Conservation (phyloP, 164 flowering plant genomes). For the Vitis amurensis region DNA sequence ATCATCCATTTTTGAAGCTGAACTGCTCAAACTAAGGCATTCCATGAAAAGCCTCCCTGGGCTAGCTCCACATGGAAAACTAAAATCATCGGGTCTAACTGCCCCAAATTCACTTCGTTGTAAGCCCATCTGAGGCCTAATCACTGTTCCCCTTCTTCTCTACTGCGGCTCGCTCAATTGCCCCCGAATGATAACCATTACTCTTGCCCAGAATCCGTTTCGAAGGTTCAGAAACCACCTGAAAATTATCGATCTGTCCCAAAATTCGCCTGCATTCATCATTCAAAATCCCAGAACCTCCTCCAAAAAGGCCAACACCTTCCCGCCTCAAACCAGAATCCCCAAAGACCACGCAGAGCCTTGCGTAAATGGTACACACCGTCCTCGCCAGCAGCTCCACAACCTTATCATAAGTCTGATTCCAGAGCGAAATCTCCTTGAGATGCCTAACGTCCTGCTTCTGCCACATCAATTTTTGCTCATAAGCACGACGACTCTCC, state of each 20-base stretch:
- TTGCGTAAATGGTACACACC: constrained; percentile 74
- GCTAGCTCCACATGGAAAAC: constrained; percentile 68
- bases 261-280: constrained; percentile 26
- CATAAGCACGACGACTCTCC: constrained; percentile 69
- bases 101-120: constrained; percentile 32
- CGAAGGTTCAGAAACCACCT: constrained; percentile 28
- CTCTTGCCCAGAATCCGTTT: constrained; percentile 31
- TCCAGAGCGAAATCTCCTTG: constrained; percentile 79
- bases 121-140: constrained; percentile 29
- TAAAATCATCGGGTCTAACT: constrained; percentile 50
- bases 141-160: constrained; percentile 28
- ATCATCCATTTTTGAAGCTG: constrained; percentile 61
- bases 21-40: constrained; percentile 77
- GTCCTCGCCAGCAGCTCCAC: constrained; percentile 86
- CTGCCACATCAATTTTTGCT: constrained; percentile 89
- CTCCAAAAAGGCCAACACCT: constrained; percentile 15
- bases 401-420: constrained; percentile 82
- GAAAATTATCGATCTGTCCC: constrained; percentile 25
- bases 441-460: constrained; percentile 83
- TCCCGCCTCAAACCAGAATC: constrained; percentile 28
- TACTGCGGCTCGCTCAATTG: constrained; percentile 18
- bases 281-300: constrained; percentile 22
- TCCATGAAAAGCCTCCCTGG: constrained; percentile 82
- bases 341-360: constrained; percentile 64
- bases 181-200: constrained; percentile 33